Evolutionary conservation across 83 land plant genomes (phyloP).

Genomic region (Diphasiastrum complanatum): DNA sequence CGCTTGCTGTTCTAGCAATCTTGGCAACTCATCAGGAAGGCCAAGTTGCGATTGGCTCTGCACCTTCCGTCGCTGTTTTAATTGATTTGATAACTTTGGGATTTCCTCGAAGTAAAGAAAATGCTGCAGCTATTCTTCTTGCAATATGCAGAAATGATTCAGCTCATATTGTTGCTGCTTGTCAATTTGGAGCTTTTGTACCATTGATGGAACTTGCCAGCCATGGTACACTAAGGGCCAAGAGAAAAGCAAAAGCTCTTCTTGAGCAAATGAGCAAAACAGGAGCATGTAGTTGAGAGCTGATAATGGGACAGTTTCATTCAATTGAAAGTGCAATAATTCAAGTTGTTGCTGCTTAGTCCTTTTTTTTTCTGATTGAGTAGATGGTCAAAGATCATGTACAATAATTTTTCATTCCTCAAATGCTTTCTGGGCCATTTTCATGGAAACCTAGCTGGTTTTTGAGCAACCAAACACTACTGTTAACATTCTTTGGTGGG

Average conservation of each 20-base stretch:
- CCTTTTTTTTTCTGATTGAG: no score
- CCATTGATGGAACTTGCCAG: neutral
- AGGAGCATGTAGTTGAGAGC: no score
- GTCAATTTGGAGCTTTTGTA: neutral
- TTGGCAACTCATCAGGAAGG: constrained; percentile 22
- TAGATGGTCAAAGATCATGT: no score
- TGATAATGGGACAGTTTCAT: no score
- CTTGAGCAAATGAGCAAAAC: constrained; percentile 10
- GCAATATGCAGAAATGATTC: constrained; percentile 12
- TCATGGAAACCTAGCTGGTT: no score
- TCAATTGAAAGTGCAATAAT: no score
- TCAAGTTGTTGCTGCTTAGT: no score
- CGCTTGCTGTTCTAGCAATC: constrained; percentile 26
- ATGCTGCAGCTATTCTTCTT: constrained; percentile 14
- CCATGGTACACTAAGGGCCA: constrained; percentile 4
- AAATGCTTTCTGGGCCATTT: no score
- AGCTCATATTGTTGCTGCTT: neutral
- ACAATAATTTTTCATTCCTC: no score
- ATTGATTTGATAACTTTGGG: constrained; percentile 12
- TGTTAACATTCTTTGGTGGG: no score
- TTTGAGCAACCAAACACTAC: no score
- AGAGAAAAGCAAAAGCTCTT: constrained; percentile 21
- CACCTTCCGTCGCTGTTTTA: constrained; percentile 12
- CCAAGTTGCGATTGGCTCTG: neutral
- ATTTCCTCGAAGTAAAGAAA: constrained; percentile 6